Evolutionary conservation across 768 basidiomycete species (phyloP).

Genomic region (Austroboletus eburneus): DNA sequence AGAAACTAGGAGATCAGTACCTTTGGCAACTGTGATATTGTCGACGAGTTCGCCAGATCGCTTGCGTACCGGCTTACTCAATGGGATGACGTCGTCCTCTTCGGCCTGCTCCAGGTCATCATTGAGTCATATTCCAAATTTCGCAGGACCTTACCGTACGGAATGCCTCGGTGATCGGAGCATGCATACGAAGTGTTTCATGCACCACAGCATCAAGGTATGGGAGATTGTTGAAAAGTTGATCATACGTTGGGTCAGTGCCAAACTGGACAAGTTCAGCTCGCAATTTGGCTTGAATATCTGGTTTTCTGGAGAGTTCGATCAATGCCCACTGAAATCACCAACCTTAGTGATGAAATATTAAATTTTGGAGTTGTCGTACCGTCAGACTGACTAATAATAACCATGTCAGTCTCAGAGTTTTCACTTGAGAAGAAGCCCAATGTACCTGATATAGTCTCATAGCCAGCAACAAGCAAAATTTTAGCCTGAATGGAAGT

Average conservation of each 20-base stretch:
- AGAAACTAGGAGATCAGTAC: constrained; percentile 41
- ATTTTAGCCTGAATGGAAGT: constrained; percentile 34
- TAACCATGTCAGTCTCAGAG: background rate
- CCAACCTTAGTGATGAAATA: too few relatives aligned
- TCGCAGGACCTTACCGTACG: too few relatives aligned
- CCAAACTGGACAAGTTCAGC: background rate
- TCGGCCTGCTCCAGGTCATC: too few relatives aligned
- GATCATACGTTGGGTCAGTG: background rate
- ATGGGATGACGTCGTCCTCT: too few relatives aligned
- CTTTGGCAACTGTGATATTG: constrained; percentile 43
- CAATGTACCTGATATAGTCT: constrained; percentile 36
- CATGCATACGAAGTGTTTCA: background rate
- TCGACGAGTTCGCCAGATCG: too few relatives aligned
- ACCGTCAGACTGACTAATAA: background rate
- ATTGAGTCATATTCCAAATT: too few relatives aligned
- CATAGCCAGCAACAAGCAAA: constrained; percentile 37
- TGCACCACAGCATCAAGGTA: background rate
- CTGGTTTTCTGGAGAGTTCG: background rate
- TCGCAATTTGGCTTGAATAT: background rate
- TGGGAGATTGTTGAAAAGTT: too few relatives aligned
- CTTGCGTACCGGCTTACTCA: too few relatives aligned
- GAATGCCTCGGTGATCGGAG: too few relatives aligned
- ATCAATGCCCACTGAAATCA: background rate
- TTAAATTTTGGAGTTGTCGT: background rate
- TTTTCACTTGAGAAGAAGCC: background rate